Conservation (phyloP, 176 grass and related monocot genomes). For the Leersia perrieri region DNA sequence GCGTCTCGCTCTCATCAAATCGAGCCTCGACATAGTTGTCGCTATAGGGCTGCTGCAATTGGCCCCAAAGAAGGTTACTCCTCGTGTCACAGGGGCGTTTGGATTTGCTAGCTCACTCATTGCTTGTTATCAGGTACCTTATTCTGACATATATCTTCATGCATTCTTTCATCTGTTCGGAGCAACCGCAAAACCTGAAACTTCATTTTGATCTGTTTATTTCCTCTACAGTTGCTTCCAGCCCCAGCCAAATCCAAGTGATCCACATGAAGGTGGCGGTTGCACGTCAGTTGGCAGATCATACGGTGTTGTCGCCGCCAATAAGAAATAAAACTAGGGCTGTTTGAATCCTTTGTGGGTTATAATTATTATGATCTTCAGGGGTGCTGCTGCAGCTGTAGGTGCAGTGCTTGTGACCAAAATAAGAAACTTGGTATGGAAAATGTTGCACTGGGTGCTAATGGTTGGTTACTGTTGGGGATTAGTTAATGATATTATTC, state of each 20-base stretch:
- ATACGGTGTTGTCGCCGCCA: too few species aligned
- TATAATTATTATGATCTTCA: not conserved
- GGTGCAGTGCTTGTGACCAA: not conserved
- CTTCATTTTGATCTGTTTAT: not conserved
- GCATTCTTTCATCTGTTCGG: not conserved
- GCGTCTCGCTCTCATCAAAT: constrained; percentile 65
- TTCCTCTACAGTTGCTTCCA: constrained; percentile 59
- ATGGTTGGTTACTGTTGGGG: not conserved
- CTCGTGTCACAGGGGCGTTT: constrained; percentile 70
- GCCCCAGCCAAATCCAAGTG: constrained; percentile 61
- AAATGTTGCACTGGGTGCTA: not conserved
- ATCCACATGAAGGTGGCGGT: not conserved
- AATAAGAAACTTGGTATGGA: not conserved
- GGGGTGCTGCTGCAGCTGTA: not conserved
- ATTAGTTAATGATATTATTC: too few species aligned
- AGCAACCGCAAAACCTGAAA: not conserved
- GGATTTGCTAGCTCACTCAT: constrained; percentile 81
- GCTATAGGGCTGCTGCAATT: constrained; percentile 80
- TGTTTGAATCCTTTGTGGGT: not conserved
- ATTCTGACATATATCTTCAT: not conserved
- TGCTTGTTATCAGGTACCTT: constrained; percentile 73
- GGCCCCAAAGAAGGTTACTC: constrained; percentile 70
- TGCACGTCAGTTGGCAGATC: not conserved
- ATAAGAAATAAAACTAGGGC: constrained; percentile 35
- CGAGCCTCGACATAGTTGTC: constrained; percentile 70